phyloP scores from a whole-genome alignment of 2,329 filamentous ascomycete genomes.

The Sarocladium brachiariae region DNA sequence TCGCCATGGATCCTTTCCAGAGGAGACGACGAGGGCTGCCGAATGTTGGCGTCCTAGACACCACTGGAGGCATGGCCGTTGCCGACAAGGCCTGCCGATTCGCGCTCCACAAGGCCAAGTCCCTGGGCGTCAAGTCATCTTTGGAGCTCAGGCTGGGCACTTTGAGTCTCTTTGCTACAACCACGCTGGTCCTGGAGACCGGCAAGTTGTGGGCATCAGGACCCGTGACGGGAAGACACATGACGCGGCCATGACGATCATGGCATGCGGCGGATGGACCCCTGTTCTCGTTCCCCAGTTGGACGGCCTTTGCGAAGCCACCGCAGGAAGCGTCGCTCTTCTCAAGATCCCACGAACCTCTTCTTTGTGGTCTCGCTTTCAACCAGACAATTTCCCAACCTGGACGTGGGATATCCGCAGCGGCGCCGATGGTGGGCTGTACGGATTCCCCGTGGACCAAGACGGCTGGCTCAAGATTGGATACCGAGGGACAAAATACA shows the following conservation, averaged over 20 bases:
- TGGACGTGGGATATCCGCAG: constrained; percentile 25
- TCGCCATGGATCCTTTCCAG: constrained; percentile 31
- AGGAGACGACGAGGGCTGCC: constrained; percentile 11
- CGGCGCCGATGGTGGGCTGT: constrained; percentile 31
- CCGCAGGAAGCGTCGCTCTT: constrained; percentile 14
- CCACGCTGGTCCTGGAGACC: constrained; percentile 2
- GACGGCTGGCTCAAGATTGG: constrained; percentile 41
- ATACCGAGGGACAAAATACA: constrained; percentile 44
- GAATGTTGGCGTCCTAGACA: constrained; percentile 35
- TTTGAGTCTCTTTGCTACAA: constrained; percentile 21
- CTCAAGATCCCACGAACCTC: constrained; percentile 12
- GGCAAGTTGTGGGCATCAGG: constrained; percentile 27
- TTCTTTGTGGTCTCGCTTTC: constrained; percentile 10
- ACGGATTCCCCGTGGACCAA: constrained; percentile 39
- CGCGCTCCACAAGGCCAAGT: constrained; percentile 34
- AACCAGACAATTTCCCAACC: constrained; percentile 15
- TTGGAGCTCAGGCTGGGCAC: constrained; percentile 24
- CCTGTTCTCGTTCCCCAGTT: constrained; percentile 13
- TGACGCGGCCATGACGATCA: constrained; percentile 22
- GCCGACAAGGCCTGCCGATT: constrained; percentile 40
- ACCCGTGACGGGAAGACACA: constrained; percentile 30
- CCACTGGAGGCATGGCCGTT: constrained; percentile 35
- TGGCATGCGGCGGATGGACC: constrained; percentile 13
- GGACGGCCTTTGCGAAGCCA: constrained; percentile 15
- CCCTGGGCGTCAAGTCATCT: constrained; percentile 32